phyloP scores from a whole-genome alignment of 257 asterid genomes.

The Capsicum pubescens region DNA sequence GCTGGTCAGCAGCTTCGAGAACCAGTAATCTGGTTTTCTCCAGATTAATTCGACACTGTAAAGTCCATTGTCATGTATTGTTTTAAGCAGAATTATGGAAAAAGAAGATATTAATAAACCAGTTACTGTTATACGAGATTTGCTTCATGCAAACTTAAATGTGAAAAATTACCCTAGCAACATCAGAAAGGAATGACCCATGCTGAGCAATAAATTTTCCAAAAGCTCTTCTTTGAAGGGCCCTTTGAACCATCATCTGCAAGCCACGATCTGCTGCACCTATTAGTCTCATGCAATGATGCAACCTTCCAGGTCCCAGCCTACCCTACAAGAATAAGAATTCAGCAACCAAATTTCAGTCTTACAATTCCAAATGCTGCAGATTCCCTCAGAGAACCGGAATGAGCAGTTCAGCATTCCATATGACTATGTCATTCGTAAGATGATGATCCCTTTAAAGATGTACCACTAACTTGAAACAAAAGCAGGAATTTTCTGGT shows the following conservation, averaged over 20 bases:
- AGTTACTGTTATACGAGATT: neutral
- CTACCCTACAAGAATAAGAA: slow-evolving; percentile 66
- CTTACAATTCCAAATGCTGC: neutral
- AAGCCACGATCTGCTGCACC: slow-evolving; percentile 98
- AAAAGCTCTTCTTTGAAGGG: slow-evolving; percentile 71
- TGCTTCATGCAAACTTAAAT: slow-evolving; percentile 5
- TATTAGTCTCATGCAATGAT: slow-evolving; percentile 96
- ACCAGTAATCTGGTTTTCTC: slow-evolving; percentile 83
- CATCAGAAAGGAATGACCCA: slow-evolving; percentile 89
- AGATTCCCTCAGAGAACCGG: slow-evolving; percentile 15
- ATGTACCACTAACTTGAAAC: slow-evolving; percentile 12
- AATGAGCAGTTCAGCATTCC: neutral
- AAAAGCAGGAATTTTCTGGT: neutral
- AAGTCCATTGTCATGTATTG: neutral
- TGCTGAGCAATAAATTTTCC: slow-evolving; percentile 85
- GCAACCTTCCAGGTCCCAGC: slow-evolving; percentile 95
- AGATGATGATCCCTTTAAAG: neutral
- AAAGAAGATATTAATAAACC: neutral
- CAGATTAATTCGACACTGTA: slow-evolving; percentile 85
- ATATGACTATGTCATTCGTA: neutral
- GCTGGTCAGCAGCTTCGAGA: slow-evolving; percentile 97
- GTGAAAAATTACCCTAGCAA: slow-evolving; percentile 62
- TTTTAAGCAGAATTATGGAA: neutral
- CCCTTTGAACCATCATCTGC: slow-evolving; percentile 87
- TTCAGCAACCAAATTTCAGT: slow-evolving; percentile 23